Conservation (phyloP, 495 filamentous ascomycete species). For the Poronia punctata region DNA sequence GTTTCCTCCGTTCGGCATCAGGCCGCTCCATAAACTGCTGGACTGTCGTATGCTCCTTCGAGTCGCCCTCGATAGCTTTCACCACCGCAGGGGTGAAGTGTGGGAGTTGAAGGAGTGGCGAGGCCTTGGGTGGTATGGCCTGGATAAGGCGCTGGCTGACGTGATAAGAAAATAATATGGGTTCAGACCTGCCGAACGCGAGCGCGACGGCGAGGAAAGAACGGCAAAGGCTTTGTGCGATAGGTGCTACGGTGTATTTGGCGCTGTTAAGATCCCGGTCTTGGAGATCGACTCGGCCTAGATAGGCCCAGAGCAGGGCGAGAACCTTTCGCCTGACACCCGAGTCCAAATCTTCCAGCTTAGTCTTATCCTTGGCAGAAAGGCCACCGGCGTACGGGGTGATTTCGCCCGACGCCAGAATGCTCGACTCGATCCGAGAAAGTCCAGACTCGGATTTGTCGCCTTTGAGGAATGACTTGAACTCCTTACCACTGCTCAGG, state of each 20-base stretch:
- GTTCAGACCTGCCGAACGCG: conserved; percentile 75
- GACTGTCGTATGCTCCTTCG: conserved; percentile 67
- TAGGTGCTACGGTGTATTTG: conserved; percentile 72
- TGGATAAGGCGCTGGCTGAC: conserved; percentile 82
- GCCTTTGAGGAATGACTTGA: conserved; percentile 57
- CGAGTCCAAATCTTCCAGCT: conserved; percentile 60
- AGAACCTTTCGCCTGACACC: conserved; percentile 76
- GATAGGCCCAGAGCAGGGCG: conserved; percentile 87
- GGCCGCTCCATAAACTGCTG: conserved; percentile 83
- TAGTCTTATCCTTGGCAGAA: conserved; percentile 61
- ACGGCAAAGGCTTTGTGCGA: conserved; percentile 74
- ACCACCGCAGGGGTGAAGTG: conserved; percentile 73
- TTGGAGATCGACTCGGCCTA: conserved; percentile 72
- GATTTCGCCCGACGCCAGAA: conserved; percentile 51
- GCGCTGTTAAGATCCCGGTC: conserved; percentile 66
- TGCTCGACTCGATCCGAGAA: conserved; percentile 71
- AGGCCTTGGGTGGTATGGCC: conserved; percentile 72
- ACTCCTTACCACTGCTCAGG: conserved; percentile 78
- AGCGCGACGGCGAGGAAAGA: conserved; percentile 82
- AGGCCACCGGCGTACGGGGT: conserved; percentile 49
- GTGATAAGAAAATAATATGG: conserved; percentile 75
- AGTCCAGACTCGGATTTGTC: conserved; percentile 67
- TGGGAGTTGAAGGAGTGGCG: conserved; percentile 87
- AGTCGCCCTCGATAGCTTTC: conserved; percentile 66
- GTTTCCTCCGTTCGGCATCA: conserved; percentile 62